phyloP scores from a whole-genome alignment of 164 flowering plant genomes.

The Nelumbo lutea region DNA sequence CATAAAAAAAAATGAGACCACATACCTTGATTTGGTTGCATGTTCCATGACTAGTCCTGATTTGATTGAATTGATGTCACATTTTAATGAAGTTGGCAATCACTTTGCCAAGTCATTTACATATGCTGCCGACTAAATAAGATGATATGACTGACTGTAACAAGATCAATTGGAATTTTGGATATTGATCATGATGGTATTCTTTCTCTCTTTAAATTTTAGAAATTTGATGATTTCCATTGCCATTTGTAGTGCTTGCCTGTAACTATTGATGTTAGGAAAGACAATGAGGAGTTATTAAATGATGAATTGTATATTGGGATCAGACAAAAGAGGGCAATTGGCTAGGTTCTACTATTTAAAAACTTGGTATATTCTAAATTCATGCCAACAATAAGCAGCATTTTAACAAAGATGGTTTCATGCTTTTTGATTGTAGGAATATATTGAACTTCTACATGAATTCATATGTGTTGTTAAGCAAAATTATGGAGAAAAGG shows the following conservation, averaged over 20 bases:
- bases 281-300: constrained; percentile 70
- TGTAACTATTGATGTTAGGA: constrained; percentile 85
- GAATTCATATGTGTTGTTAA: constrained; percentile 80
- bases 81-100: neutral
- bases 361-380: neutral
- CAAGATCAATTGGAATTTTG: neutral
- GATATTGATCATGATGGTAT: neutral
- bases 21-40: neutral
- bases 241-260: constrained; percentile 67
- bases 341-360: constrained; percentile 50
- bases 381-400: neutral
- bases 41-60: neutral
- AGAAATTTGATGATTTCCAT: neutral
- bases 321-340: constrained; percentile 67
- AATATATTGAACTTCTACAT: constrained; percentile 63
- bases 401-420: constrained; percentile 9
- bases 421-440: constrained; percentile 34
- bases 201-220: neutral
- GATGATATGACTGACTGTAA: neutral
- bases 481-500: constrained; percentile 86
- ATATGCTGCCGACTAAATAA: neutral
- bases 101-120: neutral
- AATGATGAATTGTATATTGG: constrained; percentile 32
- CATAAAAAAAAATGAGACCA: no score
- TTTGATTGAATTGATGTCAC: neutral